Base-by-base conservation (phyloP, 2,329 filamentous ascomycete genomes). In the Talaromyces sp. region DNA sequence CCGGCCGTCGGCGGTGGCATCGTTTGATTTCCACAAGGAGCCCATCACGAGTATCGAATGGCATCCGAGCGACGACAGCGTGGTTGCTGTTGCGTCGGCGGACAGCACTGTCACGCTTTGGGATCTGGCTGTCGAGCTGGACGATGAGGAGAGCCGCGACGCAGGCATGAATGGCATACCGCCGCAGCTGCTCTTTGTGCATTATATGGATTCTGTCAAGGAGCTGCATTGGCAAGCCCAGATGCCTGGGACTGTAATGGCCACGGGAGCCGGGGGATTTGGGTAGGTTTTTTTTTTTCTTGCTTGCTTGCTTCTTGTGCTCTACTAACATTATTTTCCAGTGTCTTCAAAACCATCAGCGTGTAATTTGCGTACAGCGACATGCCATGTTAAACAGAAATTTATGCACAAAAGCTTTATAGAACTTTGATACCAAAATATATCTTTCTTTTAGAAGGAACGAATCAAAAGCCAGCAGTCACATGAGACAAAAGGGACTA, bases 191-290 rank as follows among this genome's bases (percentile, higher is more conserved):
- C 80, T 99, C 65, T 99, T 99, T 75, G 92, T 97, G 70, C 94
- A 99, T 78, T 97, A 96, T 74, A 91, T 95, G 80, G 89, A 95
- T 69, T 88, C 91, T 68, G 92, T 92, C 60, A 97, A 97, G 84
- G 94, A 99, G 78, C 79, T 92, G 41, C 94, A 99, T 78, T 99
- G 94, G 93, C 93, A 97, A 78, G 90, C 89, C 35, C 94, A 99
- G 79, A 96, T 97, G 72, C 90, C 91, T 0, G 94, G 94, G 31
- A 87, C 87, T 35, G 78, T 97, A 63, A 88, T 97, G 77, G 92
- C 91, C 1, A 99, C 94, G 0, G 94, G 94, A 10, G 89, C 92
- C 70, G 88, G 88, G 75, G 86, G 87, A 56, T 97, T 99, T 76
- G 83, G 84, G 81, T 83, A 75, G 68, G 81, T 77, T 26, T 51